Evolutionary conservation across 2,329 filamentous ascomycete species (phyloP), one percentile per base, ranked within the genome.

Genomic region (Diaporthe australafricana): DNA sequence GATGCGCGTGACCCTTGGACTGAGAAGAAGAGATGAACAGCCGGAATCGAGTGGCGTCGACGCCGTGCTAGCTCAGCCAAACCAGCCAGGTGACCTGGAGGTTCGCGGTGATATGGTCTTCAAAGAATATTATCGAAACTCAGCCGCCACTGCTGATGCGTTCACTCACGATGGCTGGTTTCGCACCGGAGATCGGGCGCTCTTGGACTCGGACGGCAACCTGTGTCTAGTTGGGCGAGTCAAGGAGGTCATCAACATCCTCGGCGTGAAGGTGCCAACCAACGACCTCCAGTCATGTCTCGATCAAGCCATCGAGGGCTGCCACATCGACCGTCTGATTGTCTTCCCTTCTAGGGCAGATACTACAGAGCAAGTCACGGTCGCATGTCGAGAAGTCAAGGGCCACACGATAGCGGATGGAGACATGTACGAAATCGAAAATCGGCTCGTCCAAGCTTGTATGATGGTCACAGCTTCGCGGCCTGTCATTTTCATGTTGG

Each of bases 101-200:
- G 81, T 92, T 0, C 84, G 84, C 5, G 89, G 86, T 1, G 85
- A 86, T 0, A 89, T 90, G 53, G 83, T 93, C 11, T 92, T 92
- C 83, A 86, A 88, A 69, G 86, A 87, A 2, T 93, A 93, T 77
- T 92, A 88, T 86, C 83, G 84, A 60, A 90, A 91, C 68, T 82
- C 84, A 0, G 81, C 85, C 50, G 90, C 88, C 2, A 93, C 91
- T 0, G 77, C 75, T 16, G 85, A 90, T 30, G 87, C 88, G 0
- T 84, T 91, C 70, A 89, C 87, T 0, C 80, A 86, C 0, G 82
- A 85, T 72, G 80, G 81, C 1, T 86, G 83, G 83, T 85, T 85
- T 71, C 73, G 72, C 3, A 85, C 84, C 0, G 84, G 83, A 0
- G 83, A 86, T 69, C 73, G 73, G 9, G 83, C 75, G 0, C 66